These are phyloP conservation scores for Orbilia ellipsospora DNA, from an alignment of 2,329 filamentous ascomycete species.

Conservation along the genomic window DNA sequence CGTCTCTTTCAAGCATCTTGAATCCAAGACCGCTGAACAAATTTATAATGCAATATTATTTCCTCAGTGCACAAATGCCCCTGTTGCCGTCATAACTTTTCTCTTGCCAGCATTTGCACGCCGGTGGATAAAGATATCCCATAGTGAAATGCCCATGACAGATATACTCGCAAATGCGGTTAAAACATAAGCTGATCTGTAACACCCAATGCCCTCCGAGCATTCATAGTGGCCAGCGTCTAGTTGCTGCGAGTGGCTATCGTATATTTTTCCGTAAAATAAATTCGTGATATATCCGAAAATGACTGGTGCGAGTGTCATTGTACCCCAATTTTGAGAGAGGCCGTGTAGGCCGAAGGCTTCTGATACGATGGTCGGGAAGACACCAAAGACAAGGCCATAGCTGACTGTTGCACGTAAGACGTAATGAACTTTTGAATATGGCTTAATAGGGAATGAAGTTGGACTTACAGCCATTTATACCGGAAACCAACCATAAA, in stretches of 20 bases:
- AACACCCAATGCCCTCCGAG: conserved; percentile 37
- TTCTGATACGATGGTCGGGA: conserved; percentile 87
- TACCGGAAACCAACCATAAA: conserved; percentile 79
- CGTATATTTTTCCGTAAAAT: conserved; percentile 82
- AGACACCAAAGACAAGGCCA: conserved; percentile 93
- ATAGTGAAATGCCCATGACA: conserved; percentile 42
- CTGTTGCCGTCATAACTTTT: conserved; percentile 49
- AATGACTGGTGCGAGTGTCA: conserved; percentile 88
- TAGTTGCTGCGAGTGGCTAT: conserved; percentile 72
- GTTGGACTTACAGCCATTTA: conserved; percentile 72
- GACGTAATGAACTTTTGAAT: not conserved
- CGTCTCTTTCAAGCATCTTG: not conserved
- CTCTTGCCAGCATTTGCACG: conserved; percentile 37
- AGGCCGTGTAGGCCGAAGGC: conserved; percentile 89
- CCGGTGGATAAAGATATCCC: conserved; percentile 45
- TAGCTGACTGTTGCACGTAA: conserved; percentile 72
- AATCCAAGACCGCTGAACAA: not conserved
- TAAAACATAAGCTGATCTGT: conserved; percentile 36
- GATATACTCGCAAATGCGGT: conserved; percentile 42
- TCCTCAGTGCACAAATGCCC: conserved; percentile 42
- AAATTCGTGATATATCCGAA: conserved; percentile 93
- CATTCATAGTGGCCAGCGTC: conserved; percentile 42
- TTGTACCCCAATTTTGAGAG: conserved; percentile 94
- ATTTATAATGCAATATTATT: not conserved
- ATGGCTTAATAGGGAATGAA: not conserved